These are phyloP conservation scores for Diplotaxis tenuifolia DNA, from an alignment of 345 rosid species.

Conservation along the genomic window DNA sequence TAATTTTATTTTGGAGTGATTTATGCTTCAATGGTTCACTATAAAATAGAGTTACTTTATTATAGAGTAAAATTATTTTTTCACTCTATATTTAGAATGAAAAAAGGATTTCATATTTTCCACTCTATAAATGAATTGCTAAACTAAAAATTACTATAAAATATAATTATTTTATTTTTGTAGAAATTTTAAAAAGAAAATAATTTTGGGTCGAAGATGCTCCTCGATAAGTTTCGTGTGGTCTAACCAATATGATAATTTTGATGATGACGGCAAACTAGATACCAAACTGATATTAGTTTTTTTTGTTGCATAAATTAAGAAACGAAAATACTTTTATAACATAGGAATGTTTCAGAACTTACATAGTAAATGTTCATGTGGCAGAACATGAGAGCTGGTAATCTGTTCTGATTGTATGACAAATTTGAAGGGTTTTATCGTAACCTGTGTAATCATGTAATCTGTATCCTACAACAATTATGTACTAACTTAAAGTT, in stretches of 20 bases:
- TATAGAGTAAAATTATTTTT: too few species aligned
- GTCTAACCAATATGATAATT: neutral
- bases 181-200: too few species aligned
- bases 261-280: neutral
- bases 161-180: too few species aligned
- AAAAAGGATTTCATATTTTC: too few species aligned
- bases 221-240: conserved; percentile 5
- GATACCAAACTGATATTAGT: neutral
- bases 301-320: neutral
- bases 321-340: neutral
- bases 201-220: too few species aligned
- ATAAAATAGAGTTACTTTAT: too few species aligned
- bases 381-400: neutral
- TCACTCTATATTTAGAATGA: too few species aligned
- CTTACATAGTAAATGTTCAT: neutral
- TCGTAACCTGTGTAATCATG: neutral
- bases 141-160: too few species aligned
- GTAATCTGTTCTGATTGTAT: neutral
- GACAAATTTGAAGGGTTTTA: neutral
- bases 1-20: too few species aligned
- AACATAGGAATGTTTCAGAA: neutral
- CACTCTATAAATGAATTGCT: too few species aligned
- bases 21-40: too few species aligned
- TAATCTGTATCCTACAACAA: neutral
- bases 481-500: neutral